Conservation (phyloP, 73 alveolate species). For the Effrenium voratum region DNA sequence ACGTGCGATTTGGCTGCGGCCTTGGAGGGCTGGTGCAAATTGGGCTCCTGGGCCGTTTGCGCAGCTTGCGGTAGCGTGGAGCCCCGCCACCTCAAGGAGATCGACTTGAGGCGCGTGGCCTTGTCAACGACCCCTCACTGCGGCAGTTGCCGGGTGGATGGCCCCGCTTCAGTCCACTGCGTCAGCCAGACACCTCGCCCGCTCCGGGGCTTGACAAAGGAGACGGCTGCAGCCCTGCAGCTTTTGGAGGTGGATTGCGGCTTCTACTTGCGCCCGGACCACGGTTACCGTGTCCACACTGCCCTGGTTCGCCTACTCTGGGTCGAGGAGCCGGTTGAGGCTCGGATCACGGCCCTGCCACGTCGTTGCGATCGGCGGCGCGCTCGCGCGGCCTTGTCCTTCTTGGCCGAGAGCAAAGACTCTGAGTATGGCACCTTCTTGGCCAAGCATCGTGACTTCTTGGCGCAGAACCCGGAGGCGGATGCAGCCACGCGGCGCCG, state of each 20-base stretch:
- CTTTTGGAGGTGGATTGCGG: not conserved
- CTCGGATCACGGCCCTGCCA: not conserved
- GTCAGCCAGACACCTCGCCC: not conserved
- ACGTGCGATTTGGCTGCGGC: not conserved
- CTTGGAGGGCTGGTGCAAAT: not conserved
- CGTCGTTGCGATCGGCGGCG: no score
- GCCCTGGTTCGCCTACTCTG: not conserved
- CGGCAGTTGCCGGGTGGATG: not conserved
- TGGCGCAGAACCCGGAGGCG: not conserved
- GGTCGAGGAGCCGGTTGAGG: not conserved
- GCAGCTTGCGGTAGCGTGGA: not conserved
- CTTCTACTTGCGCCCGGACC: not conserved
- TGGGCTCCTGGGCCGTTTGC: not conserved
- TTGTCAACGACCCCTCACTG: not conserved
- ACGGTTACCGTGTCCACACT: slow-evolving; percentile 7
- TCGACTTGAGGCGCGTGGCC: not conserved
- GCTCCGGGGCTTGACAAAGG: not conserved
- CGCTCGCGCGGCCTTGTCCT: not conserved
- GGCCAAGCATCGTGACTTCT: not conserved
- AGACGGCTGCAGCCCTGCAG: not conserved
- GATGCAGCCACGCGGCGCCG: not conserved
- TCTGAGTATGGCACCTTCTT: not conserved
- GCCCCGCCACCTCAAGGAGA: slow-evolving; percentile 6
- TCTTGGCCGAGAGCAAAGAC: not conserved
- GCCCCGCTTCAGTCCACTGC: slow-evolving; percentile 1